phyloP scores from a whole-genome alignment of 371 early-diverging fungal genomes.

The Dinochytrium kinnereticum region DNA sequence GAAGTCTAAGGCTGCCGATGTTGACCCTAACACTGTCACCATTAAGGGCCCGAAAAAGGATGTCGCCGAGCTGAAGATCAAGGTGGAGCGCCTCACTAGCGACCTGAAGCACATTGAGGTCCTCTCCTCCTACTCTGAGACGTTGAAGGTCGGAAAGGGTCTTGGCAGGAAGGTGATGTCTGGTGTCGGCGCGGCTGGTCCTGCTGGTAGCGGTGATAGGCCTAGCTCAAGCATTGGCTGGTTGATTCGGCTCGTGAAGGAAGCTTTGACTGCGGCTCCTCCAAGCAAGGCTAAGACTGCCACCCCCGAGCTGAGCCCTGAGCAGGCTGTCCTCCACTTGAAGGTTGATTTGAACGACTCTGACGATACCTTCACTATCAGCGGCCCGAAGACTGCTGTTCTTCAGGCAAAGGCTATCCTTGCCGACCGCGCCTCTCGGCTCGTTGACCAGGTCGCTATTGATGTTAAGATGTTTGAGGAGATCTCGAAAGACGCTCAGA shows the following conservation, averaged over 20 bases:
- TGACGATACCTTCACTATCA: slow-evolving; percentile 43
- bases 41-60: slow-evolving; percentile 82
- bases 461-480: slow-evolving; percentile 48
- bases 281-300: slow-evolving; percentile 7
- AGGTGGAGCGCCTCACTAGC: slow-evolving; percentile 67
- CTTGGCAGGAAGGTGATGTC: slow-evolving; percentile 37
- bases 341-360: slow-evolving; percentile 31
- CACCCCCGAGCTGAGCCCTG: slow-evolving; percentile 15
- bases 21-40: slow-evolving; percentile 62
- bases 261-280: slow-evolving; percentile 22
- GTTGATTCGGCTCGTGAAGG: slow-evolving; percentile 43
- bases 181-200: slow-evolving; percentile 31
- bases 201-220: slow-evolving; percentile 22
- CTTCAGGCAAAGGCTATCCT: slow-evolving; percentile 44
- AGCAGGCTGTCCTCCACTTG: slow-evolving; percentile 25
- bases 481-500: slow-evolving; percentile 35
- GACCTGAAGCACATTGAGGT: slow-evolving; percentile 74
- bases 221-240: slow-evolving; percentile 37
- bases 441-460: slow-evolving; percentile 46
- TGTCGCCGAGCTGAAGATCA: slow-evolving; percentile 70
- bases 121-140: slow-evolving; percentile 70
- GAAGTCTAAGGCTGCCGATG: slow-evolving; percentile 46
- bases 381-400: slow-evolving; percentile 54
- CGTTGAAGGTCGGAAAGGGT: slow-evolving; percentile 70
- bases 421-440: slow-evolving; percentile 38